phyloP scores from a whole-genome alignment of 176 grass and related monocot species.

The Avena atlantica region DNA sequence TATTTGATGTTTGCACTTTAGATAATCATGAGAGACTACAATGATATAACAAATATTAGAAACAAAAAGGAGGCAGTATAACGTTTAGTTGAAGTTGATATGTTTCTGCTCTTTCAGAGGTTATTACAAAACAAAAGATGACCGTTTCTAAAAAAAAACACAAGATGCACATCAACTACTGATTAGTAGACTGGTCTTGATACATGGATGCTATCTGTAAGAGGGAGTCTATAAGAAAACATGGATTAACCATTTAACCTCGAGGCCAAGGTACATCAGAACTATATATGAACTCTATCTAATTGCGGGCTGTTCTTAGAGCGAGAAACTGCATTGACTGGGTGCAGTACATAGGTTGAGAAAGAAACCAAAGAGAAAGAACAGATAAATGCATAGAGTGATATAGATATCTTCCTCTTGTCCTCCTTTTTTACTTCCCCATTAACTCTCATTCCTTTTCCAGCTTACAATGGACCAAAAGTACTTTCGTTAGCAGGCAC shows the following conservation, averaged over 20 bases:
- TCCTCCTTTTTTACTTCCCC: slow-evolving; percentile 25
- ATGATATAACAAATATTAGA: not conserved
- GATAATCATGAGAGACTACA: not conserved
- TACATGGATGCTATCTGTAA: slow-evolving; percentile 8
- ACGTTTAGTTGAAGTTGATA: not conserved
- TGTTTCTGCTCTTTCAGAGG: not conserved
- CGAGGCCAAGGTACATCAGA: not conserved
- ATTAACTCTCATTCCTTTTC: slow-evolving; percentile 52
- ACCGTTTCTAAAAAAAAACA: not conserved
- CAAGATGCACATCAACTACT: not conserved
- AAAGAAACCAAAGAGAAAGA: slow-evolving; percentile 28
- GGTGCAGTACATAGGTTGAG: too few species aligned
- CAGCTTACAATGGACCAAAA: slow-evolving; percentile 57
- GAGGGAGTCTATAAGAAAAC: not conserved
- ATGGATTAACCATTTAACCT: not conserved
- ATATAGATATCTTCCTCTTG: slow-evolving; percentile 3
- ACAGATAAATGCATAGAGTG: slow-evolving; percentile 34
- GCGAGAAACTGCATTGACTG: too few species aligned
- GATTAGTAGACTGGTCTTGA: not conserved
- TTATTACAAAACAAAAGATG: not conserved
- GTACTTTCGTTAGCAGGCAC: slow-evolving; percentile 54
- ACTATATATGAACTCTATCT: not conserved
- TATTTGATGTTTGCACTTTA: not conserved
- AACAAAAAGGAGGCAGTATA: not conserved
- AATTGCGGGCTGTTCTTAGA: not conserved